phyloP scores from a whole-genome alignment of 2,329 filamentous ascomycete species.

The Exophiala bonariae region DNA sequence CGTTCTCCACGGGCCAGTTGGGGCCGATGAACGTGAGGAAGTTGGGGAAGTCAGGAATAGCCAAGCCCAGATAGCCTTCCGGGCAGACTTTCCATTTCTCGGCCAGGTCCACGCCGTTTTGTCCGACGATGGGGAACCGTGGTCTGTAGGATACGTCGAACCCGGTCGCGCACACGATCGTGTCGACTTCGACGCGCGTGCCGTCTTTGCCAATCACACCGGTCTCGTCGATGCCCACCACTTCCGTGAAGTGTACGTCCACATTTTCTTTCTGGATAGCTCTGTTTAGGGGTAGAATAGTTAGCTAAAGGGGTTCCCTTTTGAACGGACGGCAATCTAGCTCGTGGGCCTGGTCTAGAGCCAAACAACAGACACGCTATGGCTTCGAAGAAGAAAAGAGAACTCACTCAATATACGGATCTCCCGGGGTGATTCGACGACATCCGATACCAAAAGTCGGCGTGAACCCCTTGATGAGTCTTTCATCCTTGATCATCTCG shows the following conservation, averaged over 20 bases:
- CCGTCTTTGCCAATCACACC: conserved; percentile 40
- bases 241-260: conserved; percentile 51
- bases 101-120: conserved; percentile 41
- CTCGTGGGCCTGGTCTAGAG: no score
- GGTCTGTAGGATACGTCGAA: conserved; percentile 43
- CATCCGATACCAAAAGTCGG: conserved; percentile 48
- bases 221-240: conserved; percentile 45
- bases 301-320: not conserved
- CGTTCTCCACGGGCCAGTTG: conserved; percentile 47
- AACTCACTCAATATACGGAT: conserved; percentile 47
- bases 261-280: conserved; percentile 53
- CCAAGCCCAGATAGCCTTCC: conserved; percentile 29
- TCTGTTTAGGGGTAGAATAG: conserved; percentile 2
- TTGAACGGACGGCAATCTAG: no score
- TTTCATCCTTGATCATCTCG: conserved; percentile 53
- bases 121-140: conserved; percentile 44
- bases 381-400: no score
- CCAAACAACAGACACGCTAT: not conserved
- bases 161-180: conserved; percentile 42
- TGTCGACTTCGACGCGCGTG: conserved; percentile 34
- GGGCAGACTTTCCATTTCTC: conserved; percentile 43
- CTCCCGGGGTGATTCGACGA: conserved; percentile 49
- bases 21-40: conserved; percentile 30
- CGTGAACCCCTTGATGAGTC: conserved; percentile 49
- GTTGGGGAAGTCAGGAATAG: conserved; percentile 31